A percentile compares a stretch with the other conserved stretches of the same genome.
These are phyloP conservation scores for Dictyostelium capitatum DNA, from an alignment of 78 protist species.

Conservation along the genomic window DNA sequence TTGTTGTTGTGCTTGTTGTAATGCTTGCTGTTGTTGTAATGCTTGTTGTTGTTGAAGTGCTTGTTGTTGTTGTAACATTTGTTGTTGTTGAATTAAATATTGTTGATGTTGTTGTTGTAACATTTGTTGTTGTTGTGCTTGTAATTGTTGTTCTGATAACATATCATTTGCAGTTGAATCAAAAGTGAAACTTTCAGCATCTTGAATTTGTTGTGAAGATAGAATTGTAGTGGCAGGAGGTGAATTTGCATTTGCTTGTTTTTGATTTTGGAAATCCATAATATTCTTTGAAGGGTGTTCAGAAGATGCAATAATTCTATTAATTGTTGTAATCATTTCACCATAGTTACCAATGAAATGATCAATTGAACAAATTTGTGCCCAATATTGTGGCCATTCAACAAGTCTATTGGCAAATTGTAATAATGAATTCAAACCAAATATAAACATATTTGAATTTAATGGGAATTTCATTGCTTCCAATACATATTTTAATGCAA, in stretches of 20 bases:
- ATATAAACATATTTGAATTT: constrained; percentile 83
- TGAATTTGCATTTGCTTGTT: constrained; percentile 1
- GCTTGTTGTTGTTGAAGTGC: not conserved
- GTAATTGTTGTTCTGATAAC: not conserved
- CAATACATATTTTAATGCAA: constrained; percentile 91
- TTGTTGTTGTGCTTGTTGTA: not conserved
- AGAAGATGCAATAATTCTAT: constrained; percentile 13
- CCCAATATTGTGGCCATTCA: constrained; percentile 97
- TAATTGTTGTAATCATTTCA: constrained; percentile 43
- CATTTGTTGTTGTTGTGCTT: constrained; percentile 6
- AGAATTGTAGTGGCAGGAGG: constrained; percentile 39
- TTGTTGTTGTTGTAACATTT: not conserved
- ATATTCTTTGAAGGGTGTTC: not conserved
- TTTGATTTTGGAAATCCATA: constrained; percentile 6
- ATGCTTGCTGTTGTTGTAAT: not conserved
- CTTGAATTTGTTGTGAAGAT: constrained; percentile 36
- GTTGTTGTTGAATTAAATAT: not conserved
- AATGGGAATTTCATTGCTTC: constrained; percentile 86
- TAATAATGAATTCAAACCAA: constrained; percentile 92
- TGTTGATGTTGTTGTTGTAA: constrained; percentile 5
- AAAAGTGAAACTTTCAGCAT: constrained; percentile 50
- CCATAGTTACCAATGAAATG: constrained; percentile 56
- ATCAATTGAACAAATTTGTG: constrained; percentile 69
- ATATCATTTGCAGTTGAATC: constrained; percentile 6
- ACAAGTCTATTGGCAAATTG: constrained; percentile 87